These are phyloP conservation scores for Penicillium sp. DNA, from an alignment of 2,329 filamentous ascomycete species.

Conservation along the genomic window DNA sequence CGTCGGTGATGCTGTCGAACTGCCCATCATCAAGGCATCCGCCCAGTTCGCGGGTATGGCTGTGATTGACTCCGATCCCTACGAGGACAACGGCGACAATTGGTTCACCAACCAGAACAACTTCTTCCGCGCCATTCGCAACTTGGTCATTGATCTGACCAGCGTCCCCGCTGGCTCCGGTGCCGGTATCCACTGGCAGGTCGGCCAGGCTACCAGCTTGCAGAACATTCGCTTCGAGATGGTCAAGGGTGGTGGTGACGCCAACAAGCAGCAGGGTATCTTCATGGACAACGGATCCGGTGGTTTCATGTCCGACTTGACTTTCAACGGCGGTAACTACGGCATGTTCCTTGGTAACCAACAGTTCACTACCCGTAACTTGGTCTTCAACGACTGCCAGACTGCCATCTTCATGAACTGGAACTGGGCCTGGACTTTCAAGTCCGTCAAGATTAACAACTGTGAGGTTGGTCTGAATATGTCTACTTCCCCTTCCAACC, in stretches of 20 bases:
- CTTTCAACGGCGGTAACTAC: slow-evolving; percentile 77
- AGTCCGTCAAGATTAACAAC: slow-evolving; percentile 71
- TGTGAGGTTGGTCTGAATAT: slow-evolving; percentile 78
- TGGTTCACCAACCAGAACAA: slow-evolving; percentile 80
- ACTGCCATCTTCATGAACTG: slow-evolving; percentile 88
- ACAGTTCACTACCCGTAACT: slow-evolving; percentile 81
- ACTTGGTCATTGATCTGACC: slow-evolving; percentile 76
- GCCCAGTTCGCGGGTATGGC: slow-evolving; percentile 78
- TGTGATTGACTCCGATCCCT: slow-evolving; percentile 85
- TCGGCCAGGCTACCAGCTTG: slow-evolving; percentile 76
- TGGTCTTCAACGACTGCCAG: slow-evolving; percentile 77
- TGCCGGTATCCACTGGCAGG: slow-evolving; percentile 80
- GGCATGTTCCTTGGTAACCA: slow-evolving; percentile 82
- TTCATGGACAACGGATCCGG: slow-evolving; percentile 85
- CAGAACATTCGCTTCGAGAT: slow-evolving; percentile 83
- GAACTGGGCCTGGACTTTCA: slow-evolving; percentile 86
- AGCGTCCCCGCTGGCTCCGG: slow-evolving; percentile 60
- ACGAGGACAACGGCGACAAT: slow-evolving; percentile 66
- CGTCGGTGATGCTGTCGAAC: slow-evolving; percentile 71
- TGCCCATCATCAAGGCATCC: slow-evolving; percentile 74
- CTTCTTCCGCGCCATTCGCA: slow-evolving; percentile 80
- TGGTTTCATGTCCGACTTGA: slow-evolving; percentile 78
- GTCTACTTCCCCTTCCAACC: slow-evolving; percentile 62
- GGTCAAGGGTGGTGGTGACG: slow-evolving; percentile 62
- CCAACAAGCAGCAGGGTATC: slow-evolving; percentile 72